phyloP scores from a whole-genome alignment of 2,329 filamentous ascomycete genomes.

The Fusarium paranaense region DNA sequence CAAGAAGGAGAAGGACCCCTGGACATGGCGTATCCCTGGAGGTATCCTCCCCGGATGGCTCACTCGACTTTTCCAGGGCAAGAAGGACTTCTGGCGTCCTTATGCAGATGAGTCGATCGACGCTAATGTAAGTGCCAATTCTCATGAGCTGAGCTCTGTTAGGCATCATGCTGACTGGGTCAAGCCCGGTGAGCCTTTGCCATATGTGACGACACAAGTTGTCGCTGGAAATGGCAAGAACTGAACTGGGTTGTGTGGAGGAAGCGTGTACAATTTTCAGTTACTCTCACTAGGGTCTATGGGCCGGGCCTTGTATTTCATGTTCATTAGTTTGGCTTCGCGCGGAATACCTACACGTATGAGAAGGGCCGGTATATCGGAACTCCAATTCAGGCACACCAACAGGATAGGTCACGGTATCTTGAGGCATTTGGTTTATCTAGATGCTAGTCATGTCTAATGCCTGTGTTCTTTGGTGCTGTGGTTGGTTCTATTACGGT shows the following conservation, averaged over 20 bases:
- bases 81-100: constrained; percentile 67
- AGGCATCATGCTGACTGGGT: constrained; percentile 1
- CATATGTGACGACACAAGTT: background rate
- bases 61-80: constrained; percentile 70
- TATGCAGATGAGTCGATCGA: background rate
- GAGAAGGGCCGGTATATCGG: constrained; percentile 18
- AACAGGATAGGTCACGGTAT: background rate
- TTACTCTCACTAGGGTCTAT: background rate
- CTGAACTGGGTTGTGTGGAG: background rate
- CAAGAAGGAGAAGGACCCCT: constrained; percentile 81
- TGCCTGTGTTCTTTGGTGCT: background rate
- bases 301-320: background rate
- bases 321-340: background rate
- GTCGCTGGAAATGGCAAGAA: background rate
- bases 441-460: no score
- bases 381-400: background rate
- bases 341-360: constrained; percentile 1
- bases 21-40: constrained; percentile 82
- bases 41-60: constrained; percentile 83
- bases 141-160: background rate
- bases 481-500: background rate
- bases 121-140: background rate
- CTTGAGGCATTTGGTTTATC: no score
- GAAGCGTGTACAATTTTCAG: background rate
- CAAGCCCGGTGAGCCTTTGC: constrained; percentile 7